Evolutionary conservation across 2,329 filamentous ascomycete species (phyloP).

Genomic region (Emmonsiellopsis sp.): DNA sequence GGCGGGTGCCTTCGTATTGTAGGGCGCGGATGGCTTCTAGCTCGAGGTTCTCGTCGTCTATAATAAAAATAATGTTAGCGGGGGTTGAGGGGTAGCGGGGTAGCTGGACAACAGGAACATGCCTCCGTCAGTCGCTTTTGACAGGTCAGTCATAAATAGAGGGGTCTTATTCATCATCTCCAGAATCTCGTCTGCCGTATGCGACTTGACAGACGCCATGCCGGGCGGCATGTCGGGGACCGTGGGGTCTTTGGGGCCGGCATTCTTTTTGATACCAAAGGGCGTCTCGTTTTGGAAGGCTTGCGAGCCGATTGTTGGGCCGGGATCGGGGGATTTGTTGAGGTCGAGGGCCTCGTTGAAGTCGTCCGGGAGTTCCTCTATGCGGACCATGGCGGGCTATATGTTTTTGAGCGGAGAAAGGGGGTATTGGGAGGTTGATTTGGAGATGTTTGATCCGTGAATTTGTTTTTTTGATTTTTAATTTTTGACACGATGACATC

Average conservation of each 20-base stretch:
- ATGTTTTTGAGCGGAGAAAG: neutral
- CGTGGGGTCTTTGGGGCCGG: conserved; percentile 27
- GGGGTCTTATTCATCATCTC: conserved; percentile 62
- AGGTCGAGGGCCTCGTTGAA: conserved; percentile 40
- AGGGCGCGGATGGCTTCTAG: conserved; percentile 82
- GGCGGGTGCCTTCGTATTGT: conserved; percentile 82
- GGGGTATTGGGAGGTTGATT: neutral
- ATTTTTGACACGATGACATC: neutral
- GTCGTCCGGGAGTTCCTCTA: conserved; percentile 44
- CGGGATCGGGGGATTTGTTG: conserved; percentile 23
- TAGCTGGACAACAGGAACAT: conserved; percentile 10
- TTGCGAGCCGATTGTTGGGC: conserved; percentile 4
- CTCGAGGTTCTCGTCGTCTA: conserved; percentile 64
- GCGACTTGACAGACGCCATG: conserved; percentile 48
- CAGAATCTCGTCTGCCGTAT: conserved; percentile 52
- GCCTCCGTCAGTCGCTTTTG: conserved; percentile 49
- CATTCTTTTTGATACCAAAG: conserved; percentile 32
- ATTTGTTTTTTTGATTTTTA: neutral
- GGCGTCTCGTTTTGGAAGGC: conserved; percentile 24
- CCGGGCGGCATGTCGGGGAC: conserved; percentile 46
- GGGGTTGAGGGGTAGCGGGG: neutral
- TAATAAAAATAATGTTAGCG: conserved; percentile 1
- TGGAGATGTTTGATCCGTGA: no score
- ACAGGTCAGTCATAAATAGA: conserved; percentile 92
- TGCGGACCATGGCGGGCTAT: conserved; percentile 39